These are phyloP conservation scores for Elsinoe fawcettii DNA, from an alignment of 2,329 filamentous ascomycete species.

Conservation along the genomic window DNA sequence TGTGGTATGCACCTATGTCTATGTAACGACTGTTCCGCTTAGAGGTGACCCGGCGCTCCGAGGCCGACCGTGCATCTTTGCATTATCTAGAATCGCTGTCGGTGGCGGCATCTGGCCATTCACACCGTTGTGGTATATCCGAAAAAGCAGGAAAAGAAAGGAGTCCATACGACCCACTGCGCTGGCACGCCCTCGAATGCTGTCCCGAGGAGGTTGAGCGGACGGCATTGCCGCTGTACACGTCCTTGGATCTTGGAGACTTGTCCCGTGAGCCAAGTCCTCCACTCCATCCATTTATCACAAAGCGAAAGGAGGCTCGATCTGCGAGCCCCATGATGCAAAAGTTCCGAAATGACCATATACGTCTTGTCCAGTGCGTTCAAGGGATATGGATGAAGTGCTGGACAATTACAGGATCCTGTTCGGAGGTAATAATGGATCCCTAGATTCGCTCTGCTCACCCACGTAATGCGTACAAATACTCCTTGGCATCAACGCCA, in stretches of 20 bases:
- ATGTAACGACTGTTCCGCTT: slow-evolving; percentile 8
- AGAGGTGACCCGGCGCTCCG: not conserved
- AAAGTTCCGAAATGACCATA: not conserved
- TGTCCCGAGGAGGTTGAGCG: not conserved
- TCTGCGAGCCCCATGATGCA: not conserved
- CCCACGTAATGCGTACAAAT: slow-evolving; percentile 22
- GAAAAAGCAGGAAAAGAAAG: not conserved
- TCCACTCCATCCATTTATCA: not conserved
- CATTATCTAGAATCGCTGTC: not conserved
- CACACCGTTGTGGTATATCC: slow-evolving; percentile 12
- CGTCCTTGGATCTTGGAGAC: not conserved
- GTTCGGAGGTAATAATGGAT: not conserved
- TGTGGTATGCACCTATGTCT: not conserved
- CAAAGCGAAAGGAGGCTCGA: not conserved
- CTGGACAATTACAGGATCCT: not conserved
- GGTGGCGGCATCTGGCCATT: slow-evolving; percentile 6
- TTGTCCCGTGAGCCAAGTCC: not conserved
- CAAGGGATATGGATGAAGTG: not conserved
- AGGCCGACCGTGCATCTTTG: slow-evolving; percentile 2
- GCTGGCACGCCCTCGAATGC: not conserved
- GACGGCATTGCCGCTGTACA: not conserved
- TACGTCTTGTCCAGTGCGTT: not conserved
- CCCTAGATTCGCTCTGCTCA: not conserved
- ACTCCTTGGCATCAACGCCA: slow-evolving; percentile 24
- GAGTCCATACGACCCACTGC: not conserved